Percentiles rank a stretch among this genome's conserved stretches.
phyloP scores from a whole-genome alignment of 345 rosid genomes.

The Trapa incisa region DNA sequence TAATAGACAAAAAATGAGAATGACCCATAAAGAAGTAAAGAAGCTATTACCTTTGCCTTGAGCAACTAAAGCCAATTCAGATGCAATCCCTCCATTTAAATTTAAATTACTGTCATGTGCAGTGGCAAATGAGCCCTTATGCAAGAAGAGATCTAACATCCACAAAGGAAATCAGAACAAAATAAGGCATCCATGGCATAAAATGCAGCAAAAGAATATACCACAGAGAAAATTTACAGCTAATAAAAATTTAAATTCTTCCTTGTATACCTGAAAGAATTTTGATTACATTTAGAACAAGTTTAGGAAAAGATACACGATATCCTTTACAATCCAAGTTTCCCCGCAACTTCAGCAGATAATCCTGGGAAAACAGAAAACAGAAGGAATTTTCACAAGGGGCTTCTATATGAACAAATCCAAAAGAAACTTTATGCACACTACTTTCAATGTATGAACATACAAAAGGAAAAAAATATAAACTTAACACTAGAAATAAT shows the following conservation, averaged over 20 bases:
- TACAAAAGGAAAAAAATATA: background rate
- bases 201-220: background rate
- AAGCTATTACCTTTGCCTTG: conserved; percentile 36
- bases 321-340: conserved; percentile 29
- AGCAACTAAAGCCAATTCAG: conserved; percentile 26
- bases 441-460: background rate
- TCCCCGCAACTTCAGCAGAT: conserved; percentile 70
- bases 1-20: background rate
- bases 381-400: background rate
- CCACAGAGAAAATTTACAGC: background rate
- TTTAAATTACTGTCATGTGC: conserved; percentile 14
- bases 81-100: conserved; percentile 25
- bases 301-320: conserved; percentile 39
- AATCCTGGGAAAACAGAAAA: conserved; percentile 30
- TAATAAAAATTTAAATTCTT: background rate
- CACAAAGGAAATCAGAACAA: conserved; percentile 16
- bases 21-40: background rate
- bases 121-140: conserved; percentile 19
- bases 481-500: conserved; percentile 5
- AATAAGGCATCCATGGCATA: background rate
- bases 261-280: conserved; percentile 56
- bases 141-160: conserved; percentile 41
- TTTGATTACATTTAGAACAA: conserved; percentile 47
- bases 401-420: background rate
- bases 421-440: background rate